Evolutionary conservation across 2,329 filamentous ascomycete genomes (phyloP), one percentile per base, ranked within the genome.

Genomic region (Endocalyx cinctus): DNA sequence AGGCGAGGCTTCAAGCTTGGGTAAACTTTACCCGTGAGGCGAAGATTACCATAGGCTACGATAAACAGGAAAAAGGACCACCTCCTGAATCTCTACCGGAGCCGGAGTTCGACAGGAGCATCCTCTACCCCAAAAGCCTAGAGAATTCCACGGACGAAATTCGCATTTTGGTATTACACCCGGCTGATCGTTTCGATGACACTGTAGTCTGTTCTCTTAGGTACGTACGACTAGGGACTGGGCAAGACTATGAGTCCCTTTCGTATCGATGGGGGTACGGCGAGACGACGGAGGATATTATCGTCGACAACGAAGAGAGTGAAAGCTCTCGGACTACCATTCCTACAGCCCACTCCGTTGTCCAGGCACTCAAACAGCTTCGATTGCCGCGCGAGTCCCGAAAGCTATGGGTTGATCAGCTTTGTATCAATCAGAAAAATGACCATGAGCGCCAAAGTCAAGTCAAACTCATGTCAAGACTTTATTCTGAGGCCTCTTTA

Each of bases 391-490:
- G 17, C 5, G 17, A 22, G 25, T 10, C 27, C 8, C 8, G 20
- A 23, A 8, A 23, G 8, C 20, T 31, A 6, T 35, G 33, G 27
- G 23, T 35, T 8, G 33, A 35, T 11, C 17, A 20, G 13, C 5
- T 35, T 12, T 35, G 33, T 17, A 35, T 35, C 33, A 35, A 31
- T 10, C 33, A 35, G 16, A n/a, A 25, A 11, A 28, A 35, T 17
- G 16, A 16, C 10, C 15, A 13, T 4, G 33, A 35, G 20, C 29
- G 29, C 15, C 16, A 27, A 14, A 12, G 18, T 5, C 33, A 35
- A 13, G 19, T 35, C 19, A 20, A 15, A 5, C 14, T 30, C 3
- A 35, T 35, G 27, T 7, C 17, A 8, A 25, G 28, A 17, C 13
- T 35, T 10, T 35, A 31, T 17, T 14, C 18, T n/a, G 18, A 20